phyloP scores from a whole-genome alignment of 306 rosid genomes.

The Abrus precatorius region DNA sequence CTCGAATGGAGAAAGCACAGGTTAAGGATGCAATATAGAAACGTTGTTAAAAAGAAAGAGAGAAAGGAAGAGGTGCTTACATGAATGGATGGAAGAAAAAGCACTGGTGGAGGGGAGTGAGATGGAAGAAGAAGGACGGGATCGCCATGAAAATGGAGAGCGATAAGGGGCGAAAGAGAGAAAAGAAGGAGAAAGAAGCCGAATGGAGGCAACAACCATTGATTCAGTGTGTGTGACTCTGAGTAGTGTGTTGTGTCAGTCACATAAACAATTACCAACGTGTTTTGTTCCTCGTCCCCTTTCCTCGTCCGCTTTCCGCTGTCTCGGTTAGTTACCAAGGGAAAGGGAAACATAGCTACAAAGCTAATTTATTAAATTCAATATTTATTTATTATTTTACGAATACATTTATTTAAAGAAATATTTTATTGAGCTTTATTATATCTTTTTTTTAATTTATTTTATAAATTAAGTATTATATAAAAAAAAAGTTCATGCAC shows the following conservation, averaged over 20 bases:
- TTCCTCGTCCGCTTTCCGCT: no score
- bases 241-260: neutral
- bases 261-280: neutral
- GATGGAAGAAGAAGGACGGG: conserved; percentile 44
- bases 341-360: no score
- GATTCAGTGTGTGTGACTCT: no score
- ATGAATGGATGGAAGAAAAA: conserved; percentile 53
- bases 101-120: conserved; percentile 46
- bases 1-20: conserved; percentile 7
- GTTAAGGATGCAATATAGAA: neutral
- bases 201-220: conserved; percentile 63
- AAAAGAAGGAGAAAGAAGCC: conserved; percentile 68
- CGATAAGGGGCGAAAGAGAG: conserved; percentile 45
- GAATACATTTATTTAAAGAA: no score
- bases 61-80: neutral
- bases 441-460: no score
- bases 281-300: neutral
- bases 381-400: no score
- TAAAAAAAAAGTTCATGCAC: no score
- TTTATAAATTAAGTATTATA: no score
- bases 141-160: conserved; percentile 51
- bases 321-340: no score
- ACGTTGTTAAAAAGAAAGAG: neutral
- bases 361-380: no score
- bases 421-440: no score